A percentile compares a stretch with the other conserved stretches of the same genome.
Evolutionary conservation across 78 protist species (phyloP).

Genomic region (Trichosphaerium sp.): DNA sequence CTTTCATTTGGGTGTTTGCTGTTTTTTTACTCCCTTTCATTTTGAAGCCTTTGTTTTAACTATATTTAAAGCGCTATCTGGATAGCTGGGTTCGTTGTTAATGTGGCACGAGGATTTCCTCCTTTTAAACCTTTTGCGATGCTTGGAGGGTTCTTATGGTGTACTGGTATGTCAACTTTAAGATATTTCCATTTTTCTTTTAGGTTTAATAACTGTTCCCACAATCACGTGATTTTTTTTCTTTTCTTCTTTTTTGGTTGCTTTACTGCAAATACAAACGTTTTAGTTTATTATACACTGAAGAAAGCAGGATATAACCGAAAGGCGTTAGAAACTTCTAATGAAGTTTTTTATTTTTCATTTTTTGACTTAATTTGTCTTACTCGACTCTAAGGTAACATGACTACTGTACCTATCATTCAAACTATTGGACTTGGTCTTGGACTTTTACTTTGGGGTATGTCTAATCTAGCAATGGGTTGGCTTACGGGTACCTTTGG

Average conservation of each 20-base stretch:
- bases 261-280: no score
- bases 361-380: no score
- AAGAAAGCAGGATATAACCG: no score
- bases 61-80: constrained; percentile 35
- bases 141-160: constrained; percentile 57
- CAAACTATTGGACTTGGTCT: constrained; percentile 60
- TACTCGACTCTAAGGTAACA: constrained; percentile 33
- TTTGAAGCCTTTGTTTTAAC: not conserved
- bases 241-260: no score
- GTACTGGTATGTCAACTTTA: constrained; percentile 17
- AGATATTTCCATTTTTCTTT: no score
- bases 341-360: no score
- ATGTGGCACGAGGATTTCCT: not conserved
- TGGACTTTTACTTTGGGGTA: constrained; percentile 69
- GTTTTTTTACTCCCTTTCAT: no score
- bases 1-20: no score
- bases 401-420: constrained; percentile 55
- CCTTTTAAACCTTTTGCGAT: constrained; percentile 21
- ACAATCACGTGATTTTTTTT: no score
- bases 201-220: no score
- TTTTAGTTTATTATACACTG: no score
- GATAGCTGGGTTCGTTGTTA: constrained; percentile 1
- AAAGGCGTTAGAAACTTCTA: no score
- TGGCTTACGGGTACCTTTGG: constrained; percentile 62
- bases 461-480: constrained; percentile 48